Base-by-base conservation (phyloP, 2,329 filamentous ascomycete species). In the Boeremia exigua region DNA sequence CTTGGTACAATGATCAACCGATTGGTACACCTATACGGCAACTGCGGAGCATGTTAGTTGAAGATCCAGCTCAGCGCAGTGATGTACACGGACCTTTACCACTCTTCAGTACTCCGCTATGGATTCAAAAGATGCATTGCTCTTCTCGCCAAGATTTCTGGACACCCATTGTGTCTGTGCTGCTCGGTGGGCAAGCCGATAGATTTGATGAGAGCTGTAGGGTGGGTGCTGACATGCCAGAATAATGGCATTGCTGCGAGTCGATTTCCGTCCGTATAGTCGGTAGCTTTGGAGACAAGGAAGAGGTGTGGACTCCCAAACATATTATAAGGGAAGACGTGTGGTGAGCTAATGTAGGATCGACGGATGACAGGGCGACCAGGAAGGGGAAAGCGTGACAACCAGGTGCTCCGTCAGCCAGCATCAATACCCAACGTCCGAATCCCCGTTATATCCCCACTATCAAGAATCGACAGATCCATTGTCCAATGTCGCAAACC, bases 361-460 rank as follows among this genome's bases (percentile, higher is more conserved):
- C 6, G 9, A 23, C 38, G 15, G 37, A 23, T 11, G n/a, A 23
- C 28, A 23, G 11, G 14, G 14, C 25, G 6, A 15, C 33, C 44
- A 6, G n/a, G 14, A 33, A n/a, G 34, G 45, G 45, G 8, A 44
- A 54, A 15, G 45, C 45, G 45, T 12, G 39, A 29, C 39, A 54
- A 39, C 38, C 8, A 45, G 34, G 51, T 54, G 25, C 50, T 48
- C 50, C 7, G 19, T 23, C 19, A 23, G 19, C 19, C 19, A 23
- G 5, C 19, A 23, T 2, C 19, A 23, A 23, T 5, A 23, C 5
- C 19, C 19, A 5, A 23, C 19, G 19, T 23, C 19, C 33, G n/a
- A 36, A 11, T 14, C 11, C 33, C 14, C 33, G 6, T 14, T 36
- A 36, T 36, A 17, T 17, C 19, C 19, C 19, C 19, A 5, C 19